A percentile compares a stretch with the other conserved stretches of the same genome.
phyloP scores from a whole-genome alignment of 768 basidiomycete genomes.

The Hypholoma fasciculare region DNA sequence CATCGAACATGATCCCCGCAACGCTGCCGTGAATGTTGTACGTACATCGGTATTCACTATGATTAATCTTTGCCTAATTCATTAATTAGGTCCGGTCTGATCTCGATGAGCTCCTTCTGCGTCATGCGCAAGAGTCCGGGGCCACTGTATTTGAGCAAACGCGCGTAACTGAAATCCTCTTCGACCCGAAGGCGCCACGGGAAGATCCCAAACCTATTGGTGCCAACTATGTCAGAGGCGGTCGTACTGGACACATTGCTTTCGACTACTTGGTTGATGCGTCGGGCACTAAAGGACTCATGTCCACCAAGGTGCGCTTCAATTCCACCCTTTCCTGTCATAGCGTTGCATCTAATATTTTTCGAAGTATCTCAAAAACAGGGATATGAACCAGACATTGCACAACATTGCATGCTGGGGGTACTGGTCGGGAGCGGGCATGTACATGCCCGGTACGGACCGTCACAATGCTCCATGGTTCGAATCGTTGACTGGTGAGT shows the following conservation, averaged over 20 bases:
- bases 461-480: constrained; percentile 60
- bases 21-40: constrained; percentile 37
- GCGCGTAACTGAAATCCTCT: constrained; percentile 26
- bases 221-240: constrained; percentile 11
- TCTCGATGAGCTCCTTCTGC: constrained; percentile 33
- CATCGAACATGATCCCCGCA: constrained; percentile 23
- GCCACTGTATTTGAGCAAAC: constrained; percentile 32
- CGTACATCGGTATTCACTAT: constrained; percentile 4
- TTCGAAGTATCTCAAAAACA: constrained; percentile 9
- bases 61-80: background rate
- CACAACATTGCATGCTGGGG: constrained; percentile 64
- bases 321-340: no score
- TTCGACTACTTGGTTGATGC: constrained; percentile 37
- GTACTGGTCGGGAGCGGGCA: constrained; percentile 56
- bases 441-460: constrained; percentile 45
- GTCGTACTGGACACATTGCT: constrained; percentile 22
- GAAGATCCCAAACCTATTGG: constrained; percentile 23
- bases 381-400: constrained; percentile 5
- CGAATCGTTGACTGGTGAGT: constrained; percentile 62
- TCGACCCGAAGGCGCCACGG: constrained; percentile 13
- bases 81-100: constrained; percentile 31
- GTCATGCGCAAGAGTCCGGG: constrained; percentile 30
- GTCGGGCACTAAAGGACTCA: constrained; percentile 32
- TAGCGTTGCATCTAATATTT: background rate
- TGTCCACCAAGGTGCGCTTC: constrained; percentile 30